Evolutionary conservation across 2,329 filamentous ascomycete genomes (phyloP).

Genomic region (Phyllosticta citriasiana): DNA sequence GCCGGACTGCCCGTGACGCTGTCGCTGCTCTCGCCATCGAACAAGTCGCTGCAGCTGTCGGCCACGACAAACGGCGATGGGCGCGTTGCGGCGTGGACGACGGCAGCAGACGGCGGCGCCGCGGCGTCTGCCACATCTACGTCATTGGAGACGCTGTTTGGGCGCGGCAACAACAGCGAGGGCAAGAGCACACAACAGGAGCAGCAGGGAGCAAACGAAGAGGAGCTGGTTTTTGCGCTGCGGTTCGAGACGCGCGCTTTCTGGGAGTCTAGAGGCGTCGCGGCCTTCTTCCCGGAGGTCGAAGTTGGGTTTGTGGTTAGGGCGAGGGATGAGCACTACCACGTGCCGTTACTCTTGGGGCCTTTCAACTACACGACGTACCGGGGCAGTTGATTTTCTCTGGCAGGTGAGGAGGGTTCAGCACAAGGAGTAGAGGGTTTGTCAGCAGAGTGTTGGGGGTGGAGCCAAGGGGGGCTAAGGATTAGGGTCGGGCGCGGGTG

Average conservation of each 20-base stretch:
- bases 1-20: conserved; percentile 57
- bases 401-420: background rate
- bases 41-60: conserved; percentile 20
- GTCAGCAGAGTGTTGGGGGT: background rate
- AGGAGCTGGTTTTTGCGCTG: conserved; percentile 53
- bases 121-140: background rate
- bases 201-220: conserved; percentile 14
- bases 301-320: conserved; percentile 45
- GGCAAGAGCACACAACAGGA: background rate
- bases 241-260: conserved; percentile 64
- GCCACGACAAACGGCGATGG: conserved; percentile 63
- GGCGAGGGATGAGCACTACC: conserved; percentile 54
- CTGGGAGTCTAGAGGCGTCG: conserved; percentile 49
- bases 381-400: conserved; percentile 51
- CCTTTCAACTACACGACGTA: conserved; percentile 79
- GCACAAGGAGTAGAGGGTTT: background rate
- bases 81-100: conserved; percentile 58
- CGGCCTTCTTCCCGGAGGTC: conserved; percentile 49
- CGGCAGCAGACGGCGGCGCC: conserved; percentile 1
- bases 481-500: background rate
- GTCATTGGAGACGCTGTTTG: conserved; percentile 6
- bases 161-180: conserved; percentile 5
- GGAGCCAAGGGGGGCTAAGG: background rate
- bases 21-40: conserved; percentile 31
- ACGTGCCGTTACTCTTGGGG: conserved; percentile 67